Evolutionary conservation across 768 basidiomycete genomes (phyloP).

Genomic region (Fomitopsis serialis): DNA sequence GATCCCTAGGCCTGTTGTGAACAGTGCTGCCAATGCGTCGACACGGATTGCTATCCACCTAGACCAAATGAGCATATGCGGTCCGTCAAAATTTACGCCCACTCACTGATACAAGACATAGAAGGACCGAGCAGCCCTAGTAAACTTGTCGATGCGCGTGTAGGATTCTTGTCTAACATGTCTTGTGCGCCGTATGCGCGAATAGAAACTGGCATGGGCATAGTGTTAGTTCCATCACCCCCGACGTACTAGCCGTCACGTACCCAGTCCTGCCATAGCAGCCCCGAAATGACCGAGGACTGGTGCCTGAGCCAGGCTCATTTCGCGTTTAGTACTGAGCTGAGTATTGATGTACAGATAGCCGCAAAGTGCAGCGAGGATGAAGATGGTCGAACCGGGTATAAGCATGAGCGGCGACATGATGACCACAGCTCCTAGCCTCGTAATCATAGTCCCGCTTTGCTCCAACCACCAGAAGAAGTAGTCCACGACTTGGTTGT

Average conservation of each 20-base stretch:
- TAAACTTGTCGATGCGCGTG: constrained; percentile 42
- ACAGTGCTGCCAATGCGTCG: constrained; percentile 48
- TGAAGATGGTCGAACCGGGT: constrained; percentile 31
- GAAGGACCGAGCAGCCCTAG: constrained; percentile 34
- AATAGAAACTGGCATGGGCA: constrained; percentile 33
- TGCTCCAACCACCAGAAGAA: constrained; percentile 28
- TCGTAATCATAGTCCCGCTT: constrained; percentile 25
- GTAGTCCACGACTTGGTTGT: constrained; percentile 25
- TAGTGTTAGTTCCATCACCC: not conserved
- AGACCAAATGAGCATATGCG: not conserved
- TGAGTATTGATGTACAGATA: constrained; percentile 55
- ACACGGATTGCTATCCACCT: constrained; percentile 48
- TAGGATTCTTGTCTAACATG: constrained; percentile 36
- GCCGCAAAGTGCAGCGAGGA: constrained; percentile 38
- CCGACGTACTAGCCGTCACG: constrained; percentile 1
- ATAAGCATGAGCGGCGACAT: constrained; percentile 38
- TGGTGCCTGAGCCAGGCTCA: constrained; percentile 46
- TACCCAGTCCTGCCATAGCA: constrained; percentile 46
- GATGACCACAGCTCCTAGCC: constrained; percentile 32
- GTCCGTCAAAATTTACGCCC: not conserved
- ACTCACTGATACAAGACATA: constrained; percentile 38
- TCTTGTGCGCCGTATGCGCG: constrained; percentile 52
- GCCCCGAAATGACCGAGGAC: constrained; percentile 50
- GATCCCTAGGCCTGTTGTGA: constrained; percentile 45
- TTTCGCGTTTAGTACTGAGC: constrained; percentile 51